phyloP scores from a whole-genome alignment of 2,329 filamentous ascomycete genomes.

The Graphilbum fragrans region DNA sequence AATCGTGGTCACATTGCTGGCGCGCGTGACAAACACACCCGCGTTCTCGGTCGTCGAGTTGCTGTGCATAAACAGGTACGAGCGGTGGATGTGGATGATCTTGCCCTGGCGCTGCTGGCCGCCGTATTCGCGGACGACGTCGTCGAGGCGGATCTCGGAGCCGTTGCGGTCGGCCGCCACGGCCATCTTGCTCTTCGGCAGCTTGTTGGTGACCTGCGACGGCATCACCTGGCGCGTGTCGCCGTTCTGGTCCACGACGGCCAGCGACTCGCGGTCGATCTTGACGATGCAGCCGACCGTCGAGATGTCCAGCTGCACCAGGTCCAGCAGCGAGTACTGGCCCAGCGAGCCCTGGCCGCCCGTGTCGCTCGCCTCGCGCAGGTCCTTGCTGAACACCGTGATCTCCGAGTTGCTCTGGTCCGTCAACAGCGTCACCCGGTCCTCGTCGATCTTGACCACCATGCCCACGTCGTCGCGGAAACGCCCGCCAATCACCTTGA shows the following conservation, averaged over 20 bases:
- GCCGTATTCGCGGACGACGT: constrained; percentile 81
- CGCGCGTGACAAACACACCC: constrained; percentile 77
- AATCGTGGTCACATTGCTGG: constrained; percentile 75
- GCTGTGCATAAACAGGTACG: constrained; percentile 84
- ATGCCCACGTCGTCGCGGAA: constrained; percentile 94
- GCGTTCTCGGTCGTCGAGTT: constrained; percentile 76
- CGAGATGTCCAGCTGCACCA: constrained; percentile 84
- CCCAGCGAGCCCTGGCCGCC: constrained; percentile 76
- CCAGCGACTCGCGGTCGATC: constrained; percentile 84
- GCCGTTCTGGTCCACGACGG: constrained; percentile 83
- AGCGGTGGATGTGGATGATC: constrained; percentile 87
- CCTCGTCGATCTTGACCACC: constrained; percentile 86
- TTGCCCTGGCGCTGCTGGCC: constrained; percentile 79
- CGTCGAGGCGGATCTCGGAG: constrained; percentile 81
- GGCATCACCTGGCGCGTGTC: constrained; percentile 72
- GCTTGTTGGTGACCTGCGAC: constrained; percentile 82
- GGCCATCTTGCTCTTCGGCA: constrained; percentile 69
- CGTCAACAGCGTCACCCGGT: constrained; percentile 83
- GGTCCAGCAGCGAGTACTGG: constrained; percentile 82
- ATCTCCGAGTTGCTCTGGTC: constrained; percentile 91
- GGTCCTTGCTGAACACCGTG: constrained; percentile 94
- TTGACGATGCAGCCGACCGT: constrained; percentile 92
- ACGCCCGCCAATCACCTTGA: constrained; percentile 94
- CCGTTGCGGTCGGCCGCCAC: constrained; percentile 90
- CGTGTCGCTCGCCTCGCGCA: constrained; percentile 85